phyloP scores from a whole-genome alignment of 345 rosid species.

The Gossypium mustelinum region DNA sequence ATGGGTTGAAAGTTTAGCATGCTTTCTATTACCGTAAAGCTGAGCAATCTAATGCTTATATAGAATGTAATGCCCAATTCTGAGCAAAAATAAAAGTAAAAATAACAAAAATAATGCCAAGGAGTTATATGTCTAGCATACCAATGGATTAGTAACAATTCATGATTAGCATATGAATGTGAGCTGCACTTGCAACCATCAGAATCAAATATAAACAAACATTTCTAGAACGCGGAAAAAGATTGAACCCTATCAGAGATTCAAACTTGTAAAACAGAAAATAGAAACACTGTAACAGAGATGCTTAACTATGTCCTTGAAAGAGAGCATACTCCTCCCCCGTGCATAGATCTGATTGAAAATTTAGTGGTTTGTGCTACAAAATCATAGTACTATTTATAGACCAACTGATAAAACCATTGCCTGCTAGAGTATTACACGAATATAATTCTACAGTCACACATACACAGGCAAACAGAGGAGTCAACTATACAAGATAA shows the following conservation, averaged over 20 bases:
- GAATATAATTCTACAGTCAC: background rate
- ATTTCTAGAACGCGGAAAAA: background rate
- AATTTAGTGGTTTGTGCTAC: background rate
- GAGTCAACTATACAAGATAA: background rate
- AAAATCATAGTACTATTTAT: background rate
- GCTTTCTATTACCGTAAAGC: background rate
- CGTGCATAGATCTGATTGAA: background rate
- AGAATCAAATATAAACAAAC: background rate
- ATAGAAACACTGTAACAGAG: background rate
- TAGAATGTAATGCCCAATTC: background rate
- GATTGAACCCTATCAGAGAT: background rate
- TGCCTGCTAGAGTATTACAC: background rate
- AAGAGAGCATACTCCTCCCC: background rate
- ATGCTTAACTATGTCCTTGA: background rate
- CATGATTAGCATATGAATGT: background rate
- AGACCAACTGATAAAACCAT: background rate
- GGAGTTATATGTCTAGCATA: background rate
- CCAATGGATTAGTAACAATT: background rate
- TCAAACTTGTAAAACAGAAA: background rate
- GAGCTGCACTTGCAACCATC: background rate
- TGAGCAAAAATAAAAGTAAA: background rate
- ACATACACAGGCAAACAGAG: background rate
- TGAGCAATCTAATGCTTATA: background rate
- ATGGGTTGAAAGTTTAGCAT: background rate
- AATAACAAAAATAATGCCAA: background rate